Percentiles rank a stretch among this genome's conserved stretches.
Conservation (phyloP, 2,329 filamentous ascomycete species). For the Coniochaeta hoffmannii region DNA sequence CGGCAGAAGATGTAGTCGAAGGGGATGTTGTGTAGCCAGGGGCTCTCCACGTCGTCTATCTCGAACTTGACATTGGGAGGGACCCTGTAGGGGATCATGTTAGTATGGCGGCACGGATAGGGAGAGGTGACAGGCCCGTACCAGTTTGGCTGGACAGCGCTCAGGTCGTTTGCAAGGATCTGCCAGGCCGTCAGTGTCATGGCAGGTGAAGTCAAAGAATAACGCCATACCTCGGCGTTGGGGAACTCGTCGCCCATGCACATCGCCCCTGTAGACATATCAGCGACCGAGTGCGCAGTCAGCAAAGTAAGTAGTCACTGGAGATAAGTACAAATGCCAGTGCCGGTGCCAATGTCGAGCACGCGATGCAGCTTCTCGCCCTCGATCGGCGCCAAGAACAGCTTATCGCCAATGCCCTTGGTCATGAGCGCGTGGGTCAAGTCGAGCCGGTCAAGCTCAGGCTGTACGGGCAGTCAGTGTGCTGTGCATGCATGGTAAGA, state of each 20-base stretch:
- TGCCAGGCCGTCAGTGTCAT: slow-evolving; percentile 31
- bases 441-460: slow-evolving; percentile 25
- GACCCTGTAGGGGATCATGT: slow-evolving; percentile 8
- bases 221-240: slow-evolving; percentile 5
- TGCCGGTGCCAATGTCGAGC: slow-evolving; percentile 37
- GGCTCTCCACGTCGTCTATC: slow-evolving; percentile 26
- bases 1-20: slow-evolving; percentile 30
- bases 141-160: slow-evolving; percentile 21
- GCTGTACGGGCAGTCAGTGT: slow-evolving; percentile 3
- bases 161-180: slow-evolving; percentile 23
- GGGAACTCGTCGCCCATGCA: slow-evolving; percentile 27
- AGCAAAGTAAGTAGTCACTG: neutral
- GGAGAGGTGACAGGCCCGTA: neutral
- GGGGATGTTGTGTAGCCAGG: slow-evolving; percentile 13
- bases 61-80: slow-evolving; percentile 27
- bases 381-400: slow-evolving; percentile 23
- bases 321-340: slow-evolving; percentile 26
- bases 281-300: neutral
- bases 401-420: slow-evolving; percentile 7
- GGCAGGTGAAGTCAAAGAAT: slow-evolving; percentile 9
- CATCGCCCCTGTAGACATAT: slow-evolving; percentile 21
- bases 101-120: too few species aligned
- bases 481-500: slow-evolving; percentile 7
- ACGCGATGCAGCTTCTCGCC: slow-evolving; percentile 23
- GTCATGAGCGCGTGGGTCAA: slow-evolving; percentile 11